Evolutionary conservation across 129 eudicot species (phyloP).

Genomic region (Cynara cardunculus): DNA sequence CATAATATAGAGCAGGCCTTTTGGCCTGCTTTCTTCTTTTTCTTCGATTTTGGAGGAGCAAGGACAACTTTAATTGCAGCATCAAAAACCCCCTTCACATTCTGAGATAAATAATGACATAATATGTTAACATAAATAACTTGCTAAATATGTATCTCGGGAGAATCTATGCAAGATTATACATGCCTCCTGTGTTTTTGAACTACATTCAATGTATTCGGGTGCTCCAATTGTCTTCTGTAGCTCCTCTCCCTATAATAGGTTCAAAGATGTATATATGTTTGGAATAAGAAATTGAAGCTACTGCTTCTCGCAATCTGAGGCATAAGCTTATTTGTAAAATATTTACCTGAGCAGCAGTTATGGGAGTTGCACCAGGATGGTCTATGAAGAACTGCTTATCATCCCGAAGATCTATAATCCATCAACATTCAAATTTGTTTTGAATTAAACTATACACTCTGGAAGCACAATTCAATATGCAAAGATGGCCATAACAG

Average conservation of each 20-base stretch:
- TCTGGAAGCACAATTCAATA: neutral
- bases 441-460: constrained; percentile 2
- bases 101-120: constrained; percentile 27
- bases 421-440: constrained; percentile 14
- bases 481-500: constrained; percentile 2
- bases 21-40: constrained; percentile 74
- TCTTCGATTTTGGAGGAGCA: constrained; percentile 81
- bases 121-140: neutral
- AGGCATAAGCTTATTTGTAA: neutral
- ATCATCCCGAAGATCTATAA: constrained; percentile 83
- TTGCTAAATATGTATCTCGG: neutral
- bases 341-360: constrained; percentile 60
- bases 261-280: constrained; percentile 13
- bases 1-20: constrained; percentile 86
- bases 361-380: constrained; percentile 77
- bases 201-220: constrained; percentile 90
- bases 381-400: constrained; percentile 75
- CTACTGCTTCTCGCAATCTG: neutral
- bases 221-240: constrained; percentile 88
- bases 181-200: constrained; percentile 85
- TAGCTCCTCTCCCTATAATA: constrained; percentile 86
- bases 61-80: constrained; percentile 92
- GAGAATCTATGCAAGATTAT: constrained; percentile 8
- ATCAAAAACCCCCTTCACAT: constrained; percentile 80
- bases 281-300: constrained; percentile 8